These are phyloP conservation scores for Symbiodinium pilosum DNA, from an alignment of 73 alveolate genomes.

Conservation along the genomic window DNA sequence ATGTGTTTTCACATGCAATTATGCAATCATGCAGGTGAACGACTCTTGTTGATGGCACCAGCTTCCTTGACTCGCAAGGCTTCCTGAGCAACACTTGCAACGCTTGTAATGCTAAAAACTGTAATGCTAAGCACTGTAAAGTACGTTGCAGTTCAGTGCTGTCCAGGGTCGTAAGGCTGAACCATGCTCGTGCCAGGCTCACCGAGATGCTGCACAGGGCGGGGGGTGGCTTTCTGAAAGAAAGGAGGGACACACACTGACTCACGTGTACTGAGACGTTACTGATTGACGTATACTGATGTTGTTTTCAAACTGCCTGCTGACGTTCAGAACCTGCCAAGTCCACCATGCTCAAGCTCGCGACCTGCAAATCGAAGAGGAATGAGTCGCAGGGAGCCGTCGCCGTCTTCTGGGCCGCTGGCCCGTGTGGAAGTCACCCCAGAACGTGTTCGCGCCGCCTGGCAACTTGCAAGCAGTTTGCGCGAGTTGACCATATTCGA, in stretches of 20 bases:
- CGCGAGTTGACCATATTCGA: no score
- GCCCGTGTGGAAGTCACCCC: constrained; percentile 71
- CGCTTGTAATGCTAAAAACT: no score
- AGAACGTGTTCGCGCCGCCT: constrained; percentile 66
- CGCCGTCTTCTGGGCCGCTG: not conserved
- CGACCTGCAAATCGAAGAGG: constrained; percentile 41
- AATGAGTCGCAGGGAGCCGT: not conserved
- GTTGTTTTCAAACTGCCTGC: no score
- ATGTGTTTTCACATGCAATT: not conserved
- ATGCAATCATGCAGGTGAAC: not conserved
- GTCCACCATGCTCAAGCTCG: constrained; percentile 97
- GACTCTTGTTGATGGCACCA: constrained; percentile 98
- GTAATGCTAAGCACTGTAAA: no score
- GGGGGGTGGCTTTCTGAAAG: no score
- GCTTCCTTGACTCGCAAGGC: constrained; percentile 96
- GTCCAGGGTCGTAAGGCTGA: constrained; percentile 17
- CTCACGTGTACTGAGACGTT: no score
- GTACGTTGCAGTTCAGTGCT: no score
- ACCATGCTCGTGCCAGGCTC: constrained; percentile 85
- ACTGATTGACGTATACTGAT: no score
- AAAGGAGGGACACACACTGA: no score
- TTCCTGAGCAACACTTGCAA: not conserved
- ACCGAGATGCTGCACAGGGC: constrained; percentile 58
- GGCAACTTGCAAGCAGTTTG: no score
- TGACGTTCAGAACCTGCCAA: constrained; percentile 98